Evolutionary conservation across 768 basidiomycete genomes (phyloP).

Genomic region (Naganishia vaughanmartiniae): DNA sequence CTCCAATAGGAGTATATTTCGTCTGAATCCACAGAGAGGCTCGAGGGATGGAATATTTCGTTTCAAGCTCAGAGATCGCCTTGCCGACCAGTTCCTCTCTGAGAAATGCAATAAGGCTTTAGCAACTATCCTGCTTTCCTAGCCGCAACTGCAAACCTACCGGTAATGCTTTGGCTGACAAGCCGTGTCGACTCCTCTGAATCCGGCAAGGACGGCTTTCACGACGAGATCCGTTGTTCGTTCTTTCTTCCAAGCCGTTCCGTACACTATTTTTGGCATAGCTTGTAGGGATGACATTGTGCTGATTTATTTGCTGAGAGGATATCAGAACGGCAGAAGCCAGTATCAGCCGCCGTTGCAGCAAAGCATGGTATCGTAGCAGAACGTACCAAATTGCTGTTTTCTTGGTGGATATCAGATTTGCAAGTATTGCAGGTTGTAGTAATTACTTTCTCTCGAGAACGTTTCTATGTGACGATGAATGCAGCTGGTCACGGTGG

Average conservation of each 20-base stretch:
- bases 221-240: constrained; percentile 66
- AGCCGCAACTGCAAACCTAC: constrained; percentile 20
- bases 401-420: too few relatives aligned
- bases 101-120: not conserved
- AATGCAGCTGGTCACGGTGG: too few relatives aligned
- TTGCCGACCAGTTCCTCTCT: constrained; percentile 80
- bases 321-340: not conserved
- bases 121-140: too few relatives aligned
- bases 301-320: not conserved
- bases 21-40: constrained; percentile 76
- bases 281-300: not conserved
- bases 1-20: constrained; percentile 74
- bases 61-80: constrained; percentile 62
- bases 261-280: constrained; percentile 54
- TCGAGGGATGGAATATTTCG: constrained; percentile 61
- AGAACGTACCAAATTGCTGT: not conserved
- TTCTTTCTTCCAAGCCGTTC: constrained; percentile 66
- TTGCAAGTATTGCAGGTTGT: too few relatives aligned
- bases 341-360: not conserved
- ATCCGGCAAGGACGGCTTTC: constrained; percentile 70
- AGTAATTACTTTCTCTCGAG: too few relatives aligned
- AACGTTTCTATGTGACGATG: too few relatives aligned
- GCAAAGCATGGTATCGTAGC: not conserved
- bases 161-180: constrained; percentile 52
- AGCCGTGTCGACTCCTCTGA: constrained; percentile 81